phyloP scores from a whole-genome alignment of 768 basidiomycete species.

The Serendipita sp. region DNA sequence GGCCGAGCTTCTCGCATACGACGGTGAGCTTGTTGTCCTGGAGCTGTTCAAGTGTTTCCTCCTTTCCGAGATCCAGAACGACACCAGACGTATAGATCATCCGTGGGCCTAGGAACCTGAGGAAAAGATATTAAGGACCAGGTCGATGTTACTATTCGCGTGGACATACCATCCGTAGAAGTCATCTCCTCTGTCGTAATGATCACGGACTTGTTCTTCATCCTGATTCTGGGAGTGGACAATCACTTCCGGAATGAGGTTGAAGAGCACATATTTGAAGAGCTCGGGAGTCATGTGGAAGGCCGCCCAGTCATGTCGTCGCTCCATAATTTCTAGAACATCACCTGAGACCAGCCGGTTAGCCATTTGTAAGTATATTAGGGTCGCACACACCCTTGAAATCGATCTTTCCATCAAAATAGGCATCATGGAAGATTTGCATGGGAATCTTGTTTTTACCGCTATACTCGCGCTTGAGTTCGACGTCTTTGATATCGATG shows the following conservation, averaged over 20 bases:
- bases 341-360: constrained; percentile 40
- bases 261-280: constrained; percentile 82
- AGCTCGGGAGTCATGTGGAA: constrained; percentile 82
- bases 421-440: constrained; percentile 95
- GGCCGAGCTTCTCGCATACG: constrained; percentile 86
- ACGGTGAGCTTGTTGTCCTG: constrained; percentile 97
- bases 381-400: constrained; percentile 57
- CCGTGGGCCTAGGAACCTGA: constrained; percentile 80
- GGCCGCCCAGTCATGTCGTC: constrained; percentile 88
- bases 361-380: constrained; percentile 1
- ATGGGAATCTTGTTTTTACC: constrained; percentile 89
- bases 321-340: constrained; percentile 82
- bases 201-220: constrained; percentile 85
- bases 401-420: constrained; percentile 89
- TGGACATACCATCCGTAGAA: constrained; percentile 67
- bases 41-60: constrained; percentile 79
- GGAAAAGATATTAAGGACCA: not conserved
- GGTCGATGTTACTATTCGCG: not conserved
- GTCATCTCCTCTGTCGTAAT: constrained; percentile 95
- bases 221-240: constrained; percentile 83
- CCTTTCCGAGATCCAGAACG: constrained; percentile 45
- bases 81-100: constrained; percentile 98
- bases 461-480: constrained; percentile 61
- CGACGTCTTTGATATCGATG: constrained; percentile 73
- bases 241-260: constrained; percentile 85